Base-by-base conservation (phyloP, 169 alveolate species). In the Cryptosporidium ryanae region DNA sequence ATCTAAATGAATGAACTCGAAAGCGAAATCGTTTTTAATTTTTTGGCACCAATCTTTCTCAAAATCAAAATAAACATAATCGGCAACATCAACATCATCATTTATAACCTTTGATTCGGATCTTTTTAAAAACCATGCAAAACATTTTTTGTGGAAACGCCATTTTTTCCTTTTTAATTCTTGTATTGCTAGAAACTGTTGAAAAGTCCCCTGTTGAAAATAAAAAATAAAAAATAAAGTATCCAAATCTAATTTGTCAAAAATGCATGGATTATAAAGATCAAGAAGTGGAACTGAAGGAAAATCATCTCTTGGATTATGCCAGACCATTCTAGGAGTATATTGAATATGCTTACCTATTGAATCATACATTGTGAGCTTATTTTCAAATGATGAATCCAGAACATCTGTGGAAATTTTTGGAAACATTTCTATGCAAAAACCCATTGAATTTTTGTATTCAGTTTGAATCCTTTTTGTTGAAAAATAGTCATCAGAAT, bases 191-290 rank as follows among this genome's bases (percentile, higher is more conserved):
- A 82, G 31, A 49, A 65, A 76, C 46, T 92, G 92, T 64, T 91
- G 89, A 38, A 91, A 89, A 21, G 93, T 84, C 13, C 94, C 93
- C 48, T 84, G 90, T 83, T 92, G 91, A 59, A 89, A 91, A 38
- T 92, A 92, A 71, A 92, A 92, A 15, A 90, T 92, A 63, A 92
- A 92, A 61, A 92, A 82, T 23, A 92, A 67, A 21, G 94, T 92
- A 54, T 92, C 94, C 31, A 89, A 52, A 27, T 82, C 90, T 21
- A 92, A 38, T 31, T 87, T 66, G 12, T 63, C 55, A 57, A 91
- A 91, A 43, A 43, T 38, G 17, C 61, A 54, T 57, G 87, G 71
- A 27, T 61, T 76, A 15, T 52, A 7, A 18, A 76, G 59, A 18
- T 76, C 63, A 7, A 34, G 12, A 6, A 76, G 76, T 10, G 87